Evolutionary conservation across 2,329 filamentous ascomycete genomes (phyloP), one percentile per base, ranked within the genome.

Genomic region (Zasmidium angulare): DNA sequence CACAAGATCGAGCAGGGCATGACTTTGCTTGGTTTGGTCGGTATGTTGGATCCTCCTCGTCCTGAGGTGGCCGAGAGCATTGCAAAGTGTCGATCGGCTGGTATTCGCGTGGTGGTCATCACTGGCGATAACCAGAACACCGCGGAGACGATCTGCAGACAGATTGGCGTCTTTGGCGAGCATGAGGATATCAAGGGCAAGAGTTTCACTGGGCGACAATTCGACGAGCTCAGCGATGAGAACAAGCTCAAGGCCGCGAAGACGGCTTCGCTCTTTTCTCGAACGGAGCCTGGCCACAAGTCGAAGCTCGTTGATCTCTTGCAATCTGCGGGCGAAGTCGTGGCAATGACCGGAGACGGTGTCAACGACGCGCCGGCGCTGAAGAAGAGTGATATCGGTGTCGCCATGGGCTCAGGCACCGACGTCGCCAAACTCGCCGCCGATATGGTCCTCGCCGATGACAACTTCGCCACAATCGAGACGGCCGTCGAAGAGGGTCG

Each of bases 401-500:
- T 99, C 63, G 96, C 95, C 59, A 99, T 99, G 95, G 96, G 95
- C 53, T 95, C 91, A 58, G 95, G 95, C 72, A 99, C 95, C 23
- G 95, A 99, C 74, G 95, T 99, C 26, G 91, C 95, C 60, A 97
- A 96, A 80, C 82, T 99, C 66, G 95, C 95, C 26, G 91, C 96
- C 59, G 95, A 99, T 75, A 99, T 99, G 95, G 93, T 99, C 53
- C 88, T 99, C 53, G 91, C 93, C 23, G 96, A 99, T 78, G 92
- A 97, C 79, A 99, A 99, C 82, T 99, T 99, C 76, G 95, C 95
- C 63, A 99, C 95, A 2, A 99, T 99, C 68, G 91, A 96, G 75
- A 83, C 91, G 57, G 95, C 95, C 52, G 93, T 99, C 64, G 95
- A 99, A 75, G 95, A 99, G 78, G 95, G 95, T 55, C 89, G 95